A percentile compares a stretch with the other conserved stretches of the same genome.
Evolutionary conservation across 2,329 filamentous ascomycete genomes (phyloP).

Genomic region (Rhynchosporium secalis): DNA sequence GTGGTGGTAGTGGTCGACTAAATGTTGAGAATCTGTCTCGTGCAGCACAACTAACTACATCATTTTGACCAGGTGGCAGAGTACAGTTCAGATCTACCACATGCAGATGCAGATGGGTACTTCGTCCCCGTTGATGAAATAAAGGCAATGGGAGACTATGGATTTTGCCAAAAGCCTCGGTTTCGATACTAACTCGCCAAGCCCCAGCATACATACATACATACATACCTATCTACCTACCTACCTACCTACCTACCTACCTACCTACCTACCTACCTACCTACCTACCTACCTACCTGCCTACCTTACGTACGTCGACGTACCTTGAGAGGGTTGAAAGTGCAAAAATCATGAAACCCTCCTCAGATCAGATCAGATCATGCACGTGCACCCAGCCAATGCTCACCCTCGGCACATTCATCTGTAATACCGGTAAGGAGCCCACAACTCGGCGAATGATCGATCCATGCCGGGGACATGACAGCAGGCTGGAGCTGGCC

Average conservation of each 20-base stretch:
- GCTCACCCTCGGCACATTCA: not conserved
- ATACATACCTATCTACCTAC: not conserved
- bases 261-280: no score
- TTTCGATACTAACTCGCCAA: no score
- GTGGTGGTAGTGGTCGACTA: not conserved
- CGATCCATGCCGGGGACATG: conserved; percentile 17
- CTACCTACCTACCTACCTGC: no score
- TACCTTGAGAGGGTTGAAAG: not conserved
- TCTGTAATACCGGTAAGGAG: not conserved
- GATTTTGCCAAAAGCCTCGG: no score
- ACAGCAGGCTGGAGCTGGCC: conserved; percentile 10
- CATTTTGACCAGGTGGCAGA: not conserved
- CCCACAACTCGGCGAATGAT: conserved; percentile 17
- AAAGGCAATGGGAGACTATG: no score
- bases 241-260: no score
- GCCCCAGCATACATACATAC: no score
- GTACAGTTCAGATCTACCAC: not conserved
- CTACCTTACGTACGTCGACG: no score
- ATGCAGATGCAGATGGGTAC: not conserved
- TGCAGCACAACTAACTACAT: not conserved
- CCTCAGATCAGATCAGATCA: not conserved
- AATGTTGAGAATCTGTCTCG: not conserved
- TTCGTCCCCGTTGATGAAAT: not conserved
- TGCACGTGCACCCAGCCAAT: no score
- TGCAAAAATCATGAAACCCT: conserved; percentile 13